Conservation (phyloP, 2,329 filamentous ascomycete species). For the Truncatella angustata region DNA sequence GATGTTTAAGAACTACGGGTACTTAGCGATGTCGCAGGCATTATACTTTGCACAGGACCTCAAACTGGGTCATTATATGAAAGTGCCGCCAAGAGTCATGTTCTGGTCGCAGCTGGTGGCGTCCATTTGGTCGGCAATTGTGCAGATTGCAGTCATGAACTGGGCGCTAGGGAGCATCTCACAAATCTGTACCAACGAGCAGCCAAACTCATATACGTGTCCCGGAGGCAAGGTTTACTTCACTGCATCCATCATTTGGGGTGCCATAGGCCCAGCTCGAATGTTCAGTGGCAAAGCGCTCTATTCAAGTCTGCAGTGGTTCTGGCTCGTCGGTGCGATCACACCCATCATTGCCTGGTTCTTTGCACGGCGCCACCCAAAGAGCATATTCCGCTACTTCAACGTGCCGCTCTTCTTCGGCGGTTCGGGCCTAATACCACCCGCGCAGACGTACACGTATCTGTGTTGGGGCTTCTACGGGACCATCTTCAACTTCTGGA, state of each 20-base stretch:
- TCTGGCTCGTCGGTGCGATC: slow-evolving; percentile 66
- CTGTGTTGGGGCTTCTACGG: slow-evolving; percentile 69
- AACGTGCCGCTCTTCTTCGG: slow-evolving; percentile 69
- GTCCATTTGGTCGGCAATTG: slow-evolving; percentile 36
- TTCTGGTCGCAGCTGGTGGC: slow-evolving; percentile 44
- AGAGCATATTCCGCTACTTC: slow-evolving; percentile 62
- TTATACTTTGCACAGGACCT: slow-evolving; percentile 46
- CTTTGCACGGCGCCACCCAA: slow-evolving; percentile 60
- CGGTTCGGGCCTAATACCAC: slow-evolving; percentile 61
- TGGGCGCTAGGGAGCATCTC: slow-evolving; percentile 63
- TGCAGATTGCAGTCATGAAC: slow-evolving; percentile 57
- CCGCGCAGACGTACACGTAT: slow-evolving; percentile 70
- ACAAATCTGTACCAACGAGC: slow-evolving; percentile 54
- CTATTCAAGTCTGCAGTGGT: slow-evolving; percentile 65
- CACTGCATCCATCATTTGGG: slow-evolving; percentile 71
- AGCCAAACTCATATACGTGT: slow-evolving; percentile 57
- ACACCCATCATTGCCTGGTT: slow-evolving; percentile 64
- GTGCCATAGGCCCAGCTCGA: slow-evolving; percentile 66
- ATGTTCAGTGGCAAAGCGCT: slow-evolving; percentile 65
- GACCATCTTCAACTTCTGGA: slow-evolving; percentile 65
- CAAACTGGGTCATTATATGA: slow-evolving; percentile 54
- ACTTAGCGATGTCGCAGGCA: slow-evolving; percentile 45
- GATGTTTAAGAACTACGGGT: slow-evolving; percentile 70
- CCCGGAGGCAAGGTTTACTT: slow-evolving; percentile 58
- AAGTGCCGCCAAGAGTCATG: slow-evolving; percentile 48